A percentile compares a stretch with the other conserved stretches of the same genome.
These are phyloP conservation scores for Candida buenavistaensis DNA, from an alignment of 1,139 yeast genomes.

Conservation along the genomic window DNA sequence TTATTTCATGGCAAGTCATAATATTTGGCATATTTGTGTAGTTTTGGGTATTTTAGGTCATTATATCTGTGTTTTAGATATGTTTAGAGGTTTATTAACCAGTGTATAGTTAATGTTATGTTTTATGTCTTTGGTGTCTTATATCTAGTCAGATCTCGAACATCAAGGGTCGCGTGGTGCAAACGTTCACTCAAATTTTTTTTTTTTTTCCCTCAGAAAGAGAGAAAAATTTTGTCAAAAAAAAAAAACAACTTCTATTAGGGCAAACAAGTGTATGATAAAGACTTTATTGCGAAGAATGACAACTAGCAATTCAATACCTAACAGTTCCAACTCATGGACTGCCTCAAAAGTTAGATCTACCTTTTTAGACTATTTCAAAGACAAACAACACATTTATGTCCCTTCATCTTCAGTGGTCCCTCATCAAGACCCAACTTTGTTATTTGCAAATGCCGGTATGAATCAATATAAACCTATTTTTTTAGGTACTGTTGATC, in stretches of 20 bases:
- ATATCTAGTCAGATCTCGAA: too few relatives aligned
- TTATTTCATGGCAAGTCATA: conserved; percentile 74
- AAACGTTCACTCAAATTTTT: too few relatives aligned
- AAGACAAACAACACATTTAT: conserved; percentile 66
- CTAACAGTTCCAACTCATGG: conserved; percentile 35
- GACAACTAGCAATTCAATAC: conserved; percentile 2
- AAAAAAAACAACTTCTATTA: too few relatives aligned
- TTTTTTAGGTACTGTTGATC: conserved; percentile 95
- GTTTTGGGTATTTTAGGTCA: conserved; percentile 86
- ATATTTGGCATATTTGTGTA: conserved; percentile 92
- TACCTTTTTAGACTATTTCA: conserved; percentile 82
- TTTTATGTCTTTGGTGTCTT: too few relatives aligned
- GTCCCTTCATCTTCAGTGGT: conserved; percentile 94
- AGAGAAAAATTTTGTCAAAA: too few relatives aligned
- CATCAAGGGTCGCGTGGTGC: too few relatives aligned
- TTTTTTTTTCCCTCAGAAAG: too few relatives aligned
- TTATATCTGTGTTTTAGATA: conserved; percentile 70
- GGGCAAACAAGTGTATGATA: conserved; percentile 6
- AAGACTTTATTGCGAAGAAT: conserved; percentile 6
- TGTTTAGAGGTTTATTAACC: conserved; percentile 39
- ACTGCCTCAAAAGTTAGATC: conserved; percentile 76
- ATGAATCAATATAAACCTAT: conserved; percentile 99
- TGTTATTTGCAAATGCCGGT: conserved; percentile 95
- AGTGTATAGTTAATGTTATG: too few relatives aligned
- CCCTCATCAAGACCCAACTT: conserved; percentile 97